Base-by-base conservation (phyloP, 164 flowering plant species). In the Sextonia rubra region DNA sequence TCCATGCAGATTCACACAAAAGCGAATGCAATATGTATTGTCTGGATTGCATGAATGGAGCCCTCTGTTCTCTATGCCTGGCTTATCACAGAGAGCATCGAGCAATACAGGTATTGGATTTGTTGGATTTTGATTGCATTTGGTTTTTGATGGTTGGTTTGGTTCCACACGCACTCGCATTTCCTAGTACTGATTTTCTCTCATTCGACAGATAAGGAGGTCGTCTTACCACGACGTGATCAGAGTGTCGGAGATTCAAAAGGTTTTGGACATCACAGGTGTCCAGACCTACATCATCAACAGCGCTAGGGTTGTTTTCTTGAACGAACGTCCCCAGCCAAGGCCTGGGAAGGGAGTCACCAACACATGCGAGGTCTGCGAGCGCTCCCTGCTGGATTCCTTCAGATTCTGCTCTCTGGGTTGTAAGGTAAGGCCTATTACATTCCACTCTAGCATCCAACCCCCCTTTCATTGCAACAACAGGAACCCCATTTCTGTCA, bases 161-260 rank as follows among this genome's bases (percentile, higher is more conserved):
- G 47, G 67, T 30, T 15, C n/a, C 27, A 1, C 18, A 20, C 64
- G 2, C 23, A 20, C 0, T 61, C 12, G 25, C n/a, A n/a, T 20
- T 60, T 60, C 15, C 25, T 60, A 0, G 23, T n/a, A 20, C 26
- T 60, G 15, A 23, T 66, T 66, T 37, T 32, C 22, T 7, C 20
- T 64, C 17, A 29, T 15, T 27, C 69, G 32, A 17, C 90, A 94
- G 98, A 94, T 94, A 80, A 81, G 98, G 82, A 86, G 97, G 77
- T 94, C 98, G 3, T 91, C 97, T 1, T 94, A 94, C 85, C 98
- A 94, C 73, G 96, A 94, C 77, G 98, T 94, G 86, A 88, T 94
- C 18, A 86, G 98, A 80, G 97, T 92, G 1, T 74, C 81, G 32
- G 98, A 94, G 80, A 89, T 92, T 71, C 98, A 94, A 74, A 94